These are phyloP conservation scores for Quercus agrifolia DNA, from an alignment of 306 rosid species.

Conservation along the genomic window DNA sequence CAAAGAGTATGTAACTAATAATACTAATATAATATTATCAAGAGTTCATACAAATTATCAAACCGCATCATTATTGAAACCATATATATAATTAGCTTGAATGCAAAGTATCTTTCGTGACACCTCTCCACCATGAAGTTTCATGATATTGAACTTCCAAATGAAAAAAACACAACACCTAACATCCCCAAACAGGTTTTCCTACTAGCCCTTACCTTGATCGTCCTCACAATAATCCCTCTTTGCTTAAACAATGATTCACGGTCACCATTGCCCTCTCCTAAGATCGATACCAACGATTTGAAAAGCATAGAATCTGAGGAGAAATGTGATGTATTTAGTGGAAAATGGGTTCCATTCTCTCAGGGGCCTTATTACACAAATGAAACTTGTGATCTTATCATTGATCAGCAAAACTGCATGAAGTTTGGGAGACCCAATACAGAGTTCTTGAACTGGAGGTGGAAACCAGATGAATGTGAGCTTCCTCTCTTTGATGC, in stretches of 20 bases:
- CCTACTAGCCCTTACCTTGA: constrained; percentile 16
- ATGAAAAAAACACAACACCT: constrained; percentile 25
- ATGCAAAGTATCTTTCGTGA: constrained; percentile 2
- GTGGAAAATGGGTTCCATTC: constrained; percentile 70
- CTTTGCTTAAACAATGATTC: constrained; percentile 33
- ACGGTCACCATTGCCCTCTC: constrained; percentile 23
- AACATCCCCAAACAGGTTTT: constrained; percentile 13
- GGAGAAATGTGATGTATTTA: constrained; percentile 50
- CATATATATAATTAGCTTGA: neutral
- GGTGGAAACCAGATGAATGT: constrained; percentile 87
- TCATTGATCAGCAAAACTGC: constrained; percentile 75
- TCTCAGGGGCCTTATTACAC: constrained; percentile 53
- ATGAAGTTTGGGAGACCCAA: constrained; percentile 78
- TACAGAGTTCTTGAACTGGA: constrained; percentile 62
- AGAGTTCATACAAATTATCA: neutral
- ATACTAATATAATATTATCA: neutral
- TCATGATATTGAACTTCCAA: constrained; percentile 15
- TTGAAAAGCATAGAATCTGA: constrained; percentile 8
- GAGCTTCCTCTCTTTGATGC: constrained; percentile 75
- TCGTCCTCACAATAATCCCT: constrained; percentile 28
- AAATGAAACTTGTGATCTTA: constrained; percentile 53
- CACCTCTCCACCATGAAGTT: constrained; percentile 27
- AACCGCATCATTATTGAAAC: neutral
- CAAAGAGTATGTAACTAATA: neutral
- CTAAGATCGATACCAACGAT: constrained; percentile 10